Base-by-base conservation (phyloP, 1,139 yeast genomes). In the Kazachstania sp. region DNA sequence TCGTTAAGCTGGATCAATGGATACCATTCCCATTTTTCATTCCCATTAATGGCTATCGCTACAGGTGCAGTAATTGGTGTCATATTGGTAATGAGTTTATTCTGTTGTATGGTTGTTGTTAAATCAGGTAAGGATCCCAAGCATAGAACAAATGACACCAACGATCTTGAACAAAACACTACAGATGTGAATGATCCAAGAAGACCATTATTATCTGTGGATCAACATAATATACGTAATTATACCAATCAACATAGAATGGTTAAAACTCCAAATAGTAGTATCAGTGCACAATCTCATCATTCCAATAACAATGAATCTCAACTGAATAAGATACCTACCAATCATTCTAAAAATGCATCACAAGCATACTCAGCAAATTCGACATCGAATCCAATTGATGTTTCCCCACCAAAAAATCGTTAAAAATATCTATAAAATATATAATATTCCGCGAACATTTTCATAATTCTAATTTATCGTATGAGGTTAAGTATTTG, bases 21-120 rank as follows among this genome's bases (percentile, higher is more conserved):
- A 31, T 75, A 71, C 36, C 73, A 71, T 44, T 70, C 79, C 42
- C 83, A 77, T 50, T 64, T 84, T 28, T 82, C 76, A 50, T 66
- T 83, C 35, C 88, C 90, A 3, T 72, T 79, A 49, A 71, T 81
- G 11, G 83, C 90, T 29, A 69, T 83, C 38, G 81, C 83, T 1
- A 64, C 83, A 26, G 94, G 92, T 4, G 67, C 83, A 4, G 66
- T 83, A 0, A 58, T 81, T 12, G 90, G 92, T 0, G 54, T 62
- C 1, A 57, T 72, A 19, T 40, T 66, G 2, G 54, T 70, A 1
- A 48, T 70, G 6, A 61, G 69, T 3, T 65, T 73, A 43, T 64
- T 72, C 42, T 59, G 73, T 19, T 56, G 61, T 39, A 44, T 59
- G 4, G 43, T 57, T 15, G 39, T 50, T 2, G 13, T 47, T 3